Evolutionary conservation across 2,329 filamentous ascomycete genomes (phyloP).

Genomic region (Geosmithia flava): DNA sequence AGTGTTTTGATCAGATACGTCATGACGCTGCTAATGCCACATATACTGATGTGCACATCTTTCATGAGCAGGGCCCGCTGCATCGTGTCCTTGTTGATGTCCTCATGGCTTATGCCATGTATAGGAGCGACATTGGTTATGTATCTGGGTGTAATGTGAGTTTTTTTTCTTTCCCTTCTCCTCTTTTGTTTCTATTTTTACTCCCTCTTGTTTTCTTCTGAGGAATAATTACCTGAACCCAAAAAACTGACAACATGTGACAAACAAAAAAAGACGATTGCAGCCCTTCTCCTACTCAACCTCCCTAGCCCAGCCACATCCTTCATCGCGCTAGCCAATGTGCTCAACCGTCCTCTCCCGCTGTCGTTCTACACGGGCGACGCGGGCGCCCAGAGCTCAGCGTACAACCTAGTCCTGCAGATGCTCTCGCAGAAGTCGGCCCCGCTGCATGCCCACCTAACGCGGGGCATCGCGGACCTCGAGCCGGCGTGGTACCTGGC

Average conservation of each 20-base stretch:
- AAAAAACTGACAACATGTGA: background rate
- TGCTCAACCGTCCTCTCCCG: conserved; percentile 64
- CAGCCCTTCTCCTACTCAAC: conserved; percentile 62
- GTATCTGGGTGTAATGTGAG: conserved; percentile 62
- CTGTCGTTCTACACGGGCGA: conserved; percentile 67
- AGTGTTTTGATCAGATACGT: conserved; percentile 52
- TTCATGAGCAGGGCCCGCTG: conserved; percentile 52
- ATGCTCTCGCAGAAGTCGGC: conserved; percentile 54
- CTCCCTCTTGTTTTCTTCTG: too few species aligned
- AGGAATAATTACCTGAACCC: background rate
- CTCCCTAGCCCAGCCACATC: conserved; percentile 48
- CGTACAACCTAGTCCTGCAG: conserved; percentile 57
- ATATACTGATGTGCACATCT: conserved; percentile 63
- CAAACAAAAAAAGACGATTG: conserved; percentile 43
- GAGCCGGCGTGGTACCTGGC: conserved; percentile 43
- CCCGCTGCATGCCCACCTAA: conserved; percentile 52
- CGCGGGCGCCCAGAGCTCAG: conserved; percentile 51
- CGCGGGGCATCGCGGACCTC: conserved; percentile 29
- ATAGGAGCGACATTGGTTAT: conserved; percentile 71
- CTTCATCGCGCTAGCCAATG: conserved; percentile 63
- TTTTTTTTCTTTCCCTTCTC: conserved; percentile 6
- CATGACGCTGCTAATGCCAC: conserved; percentile 51
- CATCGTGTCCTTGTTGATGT: conserved; percentile 59
- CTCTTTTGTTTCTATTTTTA: background rate
- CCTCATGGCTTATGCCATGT: conserved; percentile 69